Conservation (phyloP, 2,329 filamentous ascomycete genomes). For the Thelonectria blattea region DNA sequence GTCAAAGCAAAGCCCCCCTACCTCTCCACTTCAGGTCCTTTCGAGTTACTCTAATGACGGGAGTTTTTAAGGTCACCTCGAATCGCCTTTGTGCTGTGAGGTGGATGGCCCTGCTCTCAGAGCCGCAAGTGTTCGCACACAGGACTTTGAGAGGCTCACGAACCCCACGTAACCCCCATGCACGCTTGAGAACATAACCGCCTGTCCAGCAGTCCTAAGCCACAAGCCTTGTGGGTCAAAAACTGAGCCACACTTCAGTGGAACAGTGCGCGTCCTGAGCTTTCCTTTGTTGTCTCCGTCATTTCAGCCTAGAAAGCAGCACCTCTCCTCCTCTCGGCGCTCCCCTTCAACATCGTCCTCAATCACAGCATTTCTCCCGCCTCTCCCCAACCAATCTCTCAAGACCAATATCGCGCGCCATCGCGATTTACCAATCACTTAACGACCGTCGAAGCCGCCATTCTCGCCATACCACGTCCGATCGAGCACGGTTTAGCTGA, state of each 20-base stretch:
- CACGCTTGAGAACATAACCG: too few species aligned
- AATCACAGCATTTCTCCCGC: conserved; percentile 9
- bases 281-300: conserved; percentile 36
- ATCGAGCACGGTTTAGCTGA: background rate
- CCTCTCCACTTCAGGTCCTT: background rate
- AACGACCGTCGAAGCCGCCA: background rate
- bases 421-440: background rate
- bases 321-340: conserved; percentile 7
- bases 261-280: background rate
- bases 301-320: conserved; percentile 25
- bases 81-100: too few species aligned
- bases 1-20: background rate
- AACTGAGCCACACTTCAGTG: background rate
- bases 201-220: too few species aligned
- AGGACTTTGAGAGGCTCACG: too few species aligned
- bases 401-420: background rate
- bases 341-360: conserved; percentile 21
- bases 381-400: background rate
- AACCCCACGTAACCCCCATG: too few species aligned
- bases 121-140: too few species aligned
- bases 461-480: conserved; percentile 1
- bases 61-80: too few species aligned
- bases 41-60: too few species aligned
- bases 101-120: too few species aligned
- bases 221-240: too few species aligned